Base-by-base conservation (phyloP, 176 grass and related monocot genomes). In the Carex cristatella region DNA sequence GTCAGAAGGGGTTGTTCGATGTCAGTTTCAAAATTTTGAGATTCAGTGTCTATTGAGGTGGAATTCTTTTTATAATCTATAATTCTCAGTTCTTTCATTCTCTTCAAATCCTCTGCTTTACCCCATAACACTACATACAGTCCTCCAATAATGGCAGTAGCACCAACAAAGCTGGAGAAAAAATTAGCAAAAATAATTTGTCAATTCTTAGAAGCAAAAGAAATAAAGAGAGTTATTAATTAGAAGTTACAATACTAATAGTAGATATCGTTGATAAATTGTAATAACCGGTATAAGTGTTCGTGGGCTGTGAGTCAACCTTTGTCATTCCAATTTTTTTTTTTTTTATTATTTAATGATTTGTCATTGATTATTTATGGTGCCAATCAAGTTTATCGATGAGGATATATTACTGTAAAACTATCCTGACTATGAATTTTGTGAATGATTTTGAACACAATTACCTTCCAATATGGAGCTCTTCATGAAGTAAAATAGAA, bases 381-480 rank as follows among this genome's bases (percentile, higher is more conserved):
- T n/a, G 18, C 6, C 14, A 60, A n/a, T 60, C 18, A 1, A 60
- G 58, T n/a, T 60, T 6, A 5, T 61, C 5, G 4, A 23, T 11
- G 64, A 65, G 19, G n/a, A 77, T 31, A 55, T 28, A 23, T 53
- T 32, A 46, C 0, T 1, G 18, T 51, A 51, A 19, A 79, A 86
- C 9, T 13, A 79, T 64, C 27, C 44, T 13, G 46, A 79, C 49
- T 27, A 42, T 44, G 7, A 44, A 44, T 44, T 70, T 70, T 70
- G 15, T 7, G 15, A 58, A 81, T 23, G 30, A 60, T 11, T 76
- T 23, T 16, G 0, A 70, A 16, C 1, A 11, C 35, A 14, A 28
- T 0, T 10, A 94, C 94, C 94, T 92, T 80, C 94, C 94, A 16
- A 92, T 13, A 77, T 97, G 69, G 11, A 89, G 88, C 65, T 92